Evolutionary conservation across 441 rosid genomes (phyloP).

Genomic region (Croton laevigatus): DNA sequence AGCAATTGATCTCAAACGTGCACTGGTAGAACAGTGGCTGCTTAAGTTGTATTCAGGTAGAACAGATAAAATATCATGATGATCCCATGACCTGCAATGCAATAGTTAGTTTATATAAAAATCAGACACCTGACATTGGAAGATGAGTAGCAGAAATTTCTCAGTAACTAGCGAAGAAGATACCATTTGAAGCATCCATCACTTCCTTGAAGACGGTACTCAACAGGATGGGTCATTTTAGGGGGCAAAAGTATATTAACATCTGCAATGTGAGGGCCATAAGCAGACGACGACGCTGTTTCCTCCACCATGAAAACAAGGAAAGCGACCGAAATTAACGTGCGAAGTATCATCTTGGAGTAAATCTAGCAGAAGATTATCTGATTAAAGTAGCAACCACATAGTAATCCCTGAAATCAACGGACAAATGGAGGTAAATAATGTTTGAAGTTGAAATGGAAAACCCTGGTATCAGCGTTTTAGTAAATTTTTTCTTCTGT

Average conservation of each 20-base stretch:
- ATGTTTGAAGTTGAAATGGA: slow-evolving; percentile 10
- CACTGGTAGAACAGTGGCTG: slow-evolving; percentile 82
- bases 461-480: slow-evolving; percentile 37
- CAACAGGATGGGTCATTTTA: slow-evolving; percentile 82
- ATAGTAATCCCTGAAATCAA: background rate
- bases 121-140: slow-evolving; percentile 47
- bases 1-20: slow-evolving; percentile 75
- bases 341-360: slow-evolving; percentile 29
- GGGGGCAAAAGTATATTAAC: slow-evolving; percentile 93
- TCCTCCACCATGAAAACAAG: slow-evolving; percentile 28
- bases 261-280: slow-evolving; percentile 92
- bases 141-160: slow-evolving; percentile 20
- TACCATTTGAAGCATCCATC: slow-evolving; percentile 99
- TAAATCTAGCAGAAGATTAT: background rate
- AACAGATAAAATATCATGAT: slow-evolving; percentile 82
- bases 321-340: slow-evolving; percentile 28
- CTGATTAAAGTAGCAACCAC: background rate
- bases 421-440: slow-evolving; percentile 8
- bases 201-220: slow-evolving; percentile 92
- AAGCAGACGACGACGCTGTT: slow-evolving; percentile 39
- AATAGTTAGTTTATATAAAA: slow-evolving; percentile 1
- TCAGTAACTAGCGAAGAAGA: background rate
- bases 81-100: slow-evolving; percentile 93
- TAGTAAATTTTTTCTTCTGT: background rate
- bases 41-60: slow-evolving; percentile 78